Conservation (phyloP, 495 filamentous ascomycete genomes). For the Penicillium crystallinum region DNA sequence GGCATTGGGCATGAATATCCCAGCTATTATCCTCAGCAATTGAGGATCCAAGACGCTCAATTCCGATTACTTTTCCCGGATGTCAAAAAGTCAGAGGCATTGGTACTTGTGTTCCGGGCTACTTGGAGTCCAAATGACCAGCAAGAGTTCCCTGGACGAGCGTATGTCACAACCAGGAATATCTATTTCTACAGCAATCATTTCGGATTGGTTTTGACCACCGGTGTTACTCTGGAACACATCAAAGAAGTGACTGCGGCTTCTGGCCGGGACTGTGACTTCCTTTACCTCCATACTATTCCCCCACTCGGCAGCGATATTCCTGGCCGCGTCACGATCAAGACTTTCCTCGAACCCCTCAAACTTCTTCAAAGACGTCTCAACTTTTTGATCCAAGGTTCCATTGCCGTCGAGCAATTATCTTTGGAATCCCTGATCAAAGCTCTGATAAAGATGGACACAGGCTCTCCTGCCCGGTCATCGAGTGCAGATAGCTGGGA, state of each 20-base stretch:
- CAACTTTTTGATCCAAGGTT: conserved; percentile 75
- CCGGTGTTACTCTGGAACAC: conserved; percentile 62
- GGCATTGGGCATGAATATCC: conserved; percentile 60
- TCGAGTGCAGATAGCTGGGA: conserved; percentile 92
- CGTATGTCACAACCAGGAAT: conserved; percentile 78
- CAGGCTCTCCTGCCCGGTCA: conserved; percentile 53
- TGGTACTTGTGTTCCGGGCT: conserved; percentile 73
- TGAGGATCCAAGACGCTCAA: conserved; percentile 86
- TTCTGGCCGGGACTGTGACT: conserved; percentile 86
- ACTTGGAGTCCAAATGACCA: conserved; percentile 71
- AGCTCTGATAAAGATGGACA: conserved; percentile 63
- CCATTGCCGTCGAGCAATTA: conserved; percentile 59
- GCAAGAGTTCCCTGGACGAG: conserved; percentile 79
- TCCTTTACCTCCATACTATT: conserved; percentile 81
- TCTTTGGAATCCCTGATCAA: conserved; percentile 60
- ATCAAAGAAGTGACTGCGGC: conserved; percentile 87
- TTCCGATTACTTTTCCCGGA: conserved; percentile 87
- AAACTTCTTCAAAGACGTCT: conserved; percentile 75
- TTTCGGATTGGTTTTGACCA: conserved; percentile 83
- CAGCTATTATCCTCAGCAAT: conserved; percentile 71
- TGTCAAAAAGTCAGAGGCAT: conserved; percentile 64
- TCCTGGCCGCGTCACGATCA: conserved; percentile 72
- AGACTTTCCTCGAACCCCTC: conserved; percentile 86
- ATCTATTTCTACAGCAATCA: conserved; percentile 97
- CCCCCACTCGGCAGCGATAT: conserved; percentile 53